These are phyloP conservation scores for Basidiobolus heterosporus DNA, from an alignment of 371 early-diverging fungal genomes.

Conservation along the genomic window DNA sequence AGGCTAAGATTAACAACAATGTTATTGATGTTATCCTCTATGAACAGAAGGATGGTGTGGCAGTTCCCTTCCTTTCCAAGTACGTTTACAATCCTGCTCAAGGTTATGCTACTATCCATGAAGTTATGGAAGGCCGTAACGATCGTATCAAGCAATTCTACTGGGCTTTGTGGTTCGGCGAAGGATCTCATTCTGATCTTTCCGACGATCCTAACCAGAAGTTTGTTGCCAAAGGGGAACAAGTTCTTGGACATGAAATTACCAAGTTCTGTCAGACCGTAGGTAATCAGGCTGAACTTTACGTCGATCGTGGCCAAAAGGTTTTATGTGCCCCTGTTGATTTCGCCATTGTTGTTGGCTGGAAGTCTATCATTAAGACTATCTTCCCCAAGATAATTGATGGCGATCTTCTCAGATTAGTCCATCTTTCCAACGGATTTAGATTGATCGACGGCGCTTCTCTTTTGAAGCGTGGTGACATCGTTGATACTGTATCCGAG, in stretches of 20 bases:
- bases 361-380: constrained; percentile 85
- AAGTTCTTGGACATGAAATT: constrained; percentile 43
- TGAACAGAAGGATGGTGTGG: constrained; percentile 44
- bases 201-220: constrained; percentile 33
- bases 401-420: constrained; percentile 80
- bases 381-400: constrained; percentile 87
- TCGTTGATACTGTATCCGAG: constrained; percentile 57
- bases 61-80: constrained; percentile 54
- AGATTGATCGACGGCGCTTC: constrained; percentile 62
- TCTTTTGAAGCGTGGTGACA: constrained; percentile 69
- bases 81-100: constrained; percentile 68
- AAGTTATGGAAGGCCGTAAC: constrained; percentile 84
- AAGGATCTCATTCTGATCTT: constrained; percentile 25
- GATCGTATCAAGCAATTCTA: constrained; percentile 87
- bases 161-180: constrained; percentile 69
- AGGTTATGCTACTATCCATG: constrained; percentile 76
- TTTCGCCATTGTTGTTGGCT: constrained; percentile 85
- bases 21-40: constrained; percentile 50
- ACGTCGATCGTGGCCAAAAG: constrained; percentile 46
- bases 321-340: constrained; percentile 75
- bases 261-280: constrained; percentile 74
- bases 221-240: constrained; percentile 43
- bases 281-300: constrained; percentile 80
- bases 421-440: constrained; percentile 89
- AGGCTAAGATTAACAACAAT: constrained; percentile 38